Base-by-base conservation (phyloP, 208 protist genomes). In the Phytomonas sp. region DNA sequence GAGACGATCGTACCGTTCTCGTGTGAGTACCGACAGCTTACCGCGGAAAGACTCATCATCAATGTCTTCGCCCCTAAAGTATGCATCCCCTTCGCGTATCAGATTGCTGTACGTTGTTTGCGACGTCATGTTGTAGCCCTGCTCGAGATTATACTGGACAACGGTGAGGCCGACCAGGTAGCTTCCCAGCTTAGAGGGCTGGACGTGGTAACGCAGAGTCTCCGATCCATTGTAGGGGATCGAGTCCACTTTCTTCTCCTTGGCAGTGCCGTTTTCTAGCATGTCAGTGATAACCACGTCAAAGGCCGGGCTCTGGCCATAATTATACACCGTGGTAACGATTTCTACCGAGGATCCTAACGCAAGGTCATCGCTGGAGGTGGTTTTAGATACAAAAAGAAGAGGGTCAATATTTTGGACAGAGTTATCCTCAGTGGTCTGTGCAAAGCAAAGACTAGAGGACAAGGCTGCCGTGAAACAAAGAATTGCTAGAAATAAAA, bases 21-120 rank as follows among this genome's bases (percentile, higher is more conserved):
- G 87, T 29, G 90, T 95, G 45, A 95, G 76, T 30, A 95, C 90
- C 12, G 81, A 87, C 31, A 95, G 74, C 56, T 86, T 76, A 59
- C 90, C 90, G 74, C 90, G 90, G 69, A 92, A 87, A 67, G 81
- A 88, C 66, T 87, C 76, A 74, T 95, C 90, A 70, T 95, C 90
- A 49, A 87, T 70, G 61, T 71, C 77, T 45, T 95, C 90, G 31
- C 82, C 79, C 63, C 65, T 63, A 77, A 82, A 95, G 77, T 91
- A 88, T 32, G 87, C 88, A 37, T 88, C 79, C 0, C 76, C 80
- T 66, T 95, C 87, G 60, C 86, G 87, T n/a, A 95, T 81, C 59
- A 93, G 42, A 78, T 93, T 95, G 70, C 90, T 95, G 73, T 89
- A 61, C 34, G 86, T 86, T 37, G 33, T 73, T 42, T 71, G 80